A percentile compares a stretch with the other conserved stretches of the same genome.
Conservation (phyloP, 352 stramenopile genomes). For the Globisporangium viniferum region DNA sequence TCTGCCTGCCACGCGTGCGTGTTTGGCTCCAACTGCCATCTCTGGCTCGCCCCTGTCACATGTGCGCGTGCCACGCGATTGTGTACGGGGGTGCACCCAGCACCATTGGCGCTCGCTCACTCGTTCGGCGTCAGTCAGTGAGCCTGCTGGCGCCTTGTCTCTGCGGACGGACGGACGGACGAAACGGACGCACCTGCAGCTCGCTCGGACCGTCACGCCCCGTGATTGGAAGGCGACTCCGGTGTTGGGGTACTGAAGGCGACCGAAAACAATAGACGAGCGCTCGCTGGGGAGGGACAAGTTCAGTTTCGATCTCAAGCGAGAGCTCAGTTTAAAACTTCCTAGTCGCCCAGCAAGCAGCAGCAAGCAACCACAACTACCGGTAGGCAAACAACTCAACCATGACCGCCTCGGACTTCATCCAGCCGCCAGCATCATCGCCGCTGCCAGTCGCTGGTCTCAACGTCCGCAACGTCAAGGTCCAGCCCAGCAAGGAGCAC, state of each 20-base stretch:
- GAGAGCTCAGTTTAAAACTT: conserved; percentile 9
- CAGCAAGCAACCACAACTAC: not conserved
- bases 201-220: not conserved
- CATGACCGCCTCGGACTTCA: conserved; percentile 12
- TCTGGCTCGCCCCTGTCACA: conserved; percentile 1
- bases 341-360: not conserved
- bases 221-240: conserved; percentile 4
- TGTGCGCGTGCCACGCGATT: not conserved
- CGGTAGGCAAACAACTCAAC: not conserved
- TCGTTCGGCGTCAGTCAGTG: not conserved
- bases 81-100: not conserved
- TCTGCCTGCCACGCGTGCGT: not conserved
- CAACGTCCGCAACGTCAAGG: conserved; percentile 1
- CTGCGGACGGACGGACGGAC: not conserved
- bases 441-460: not conserved
- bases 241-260: not conserved
- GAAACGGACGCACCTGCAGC: not conserved
- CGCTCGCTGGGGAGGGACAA: not conserved
- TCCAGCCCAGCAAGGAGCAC: conserved; percentile 5
- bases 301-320: not conserved
- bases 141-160: not conserved
- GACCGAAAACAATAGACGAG: not conserved
- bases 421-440: conserved; percentile 1
- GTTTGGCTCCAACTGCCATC: not conserved
- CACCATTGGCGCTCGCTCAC: not conserved